Conservation (phyloP, 371 early-diverging fungal genomes). For the Mucor velutinosus region DNA sequence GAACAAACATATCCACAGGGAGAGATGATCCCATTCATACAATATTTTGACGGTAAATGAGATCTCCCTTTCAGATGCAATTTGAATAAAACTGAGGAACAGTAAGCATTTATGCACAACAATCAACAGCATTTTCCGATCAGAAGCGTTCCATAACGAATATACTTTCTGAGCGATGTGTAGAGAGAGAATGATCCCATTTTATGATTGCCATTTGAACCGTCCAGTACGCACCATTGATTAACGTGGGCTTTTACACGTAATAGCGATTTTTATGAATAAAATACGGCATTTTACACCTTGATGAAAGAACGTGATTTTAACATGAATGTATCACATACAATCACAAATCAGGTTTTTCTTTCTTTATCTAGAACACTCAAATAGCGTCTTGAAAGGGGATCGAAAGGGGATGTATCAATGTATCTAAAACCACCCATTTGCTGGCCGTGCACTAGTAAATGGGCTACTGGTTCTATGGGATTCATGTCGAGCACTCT, state of each 20-base stretch:
- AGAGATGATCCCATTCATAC: neutral
- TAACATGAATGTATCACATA: neutral
- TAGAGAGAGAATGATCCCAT: neutral
- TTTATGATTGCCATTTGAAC: neutral
- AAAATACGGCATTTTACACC: neutral
- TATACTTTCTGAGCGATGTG: neutral
- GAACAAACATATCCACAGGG: neutral
- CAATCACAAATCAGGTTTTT: neutral
- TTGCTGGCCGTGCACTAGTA: neutral
- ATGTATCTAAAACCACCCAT: neutral
- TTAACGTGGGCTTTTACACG: neutral
- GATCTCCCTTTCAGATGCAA: neutral
- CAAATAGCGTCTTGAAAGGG: neutral
- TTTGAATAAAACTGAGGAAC: neutral
- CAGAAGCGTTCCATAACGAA: neutral
- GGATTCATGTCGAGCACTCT: too few species aligned
- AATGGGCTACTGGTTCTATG: neutral
- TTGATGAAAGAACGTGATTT: neutral
- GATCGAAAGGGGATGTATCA: neutral
- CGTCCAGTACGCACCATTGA: neutral
- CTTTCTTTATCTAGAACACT: neutral
- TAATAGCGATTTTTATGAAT: neutral
- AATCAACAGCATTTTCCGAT: neutral
- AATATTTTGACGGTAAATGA: neutral
- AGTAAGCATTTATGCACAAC: neutral